Base-by-base conservation (phyloP, 2,329 filamentous ascomycete species). In the Botrytis cinerea region DNA sequence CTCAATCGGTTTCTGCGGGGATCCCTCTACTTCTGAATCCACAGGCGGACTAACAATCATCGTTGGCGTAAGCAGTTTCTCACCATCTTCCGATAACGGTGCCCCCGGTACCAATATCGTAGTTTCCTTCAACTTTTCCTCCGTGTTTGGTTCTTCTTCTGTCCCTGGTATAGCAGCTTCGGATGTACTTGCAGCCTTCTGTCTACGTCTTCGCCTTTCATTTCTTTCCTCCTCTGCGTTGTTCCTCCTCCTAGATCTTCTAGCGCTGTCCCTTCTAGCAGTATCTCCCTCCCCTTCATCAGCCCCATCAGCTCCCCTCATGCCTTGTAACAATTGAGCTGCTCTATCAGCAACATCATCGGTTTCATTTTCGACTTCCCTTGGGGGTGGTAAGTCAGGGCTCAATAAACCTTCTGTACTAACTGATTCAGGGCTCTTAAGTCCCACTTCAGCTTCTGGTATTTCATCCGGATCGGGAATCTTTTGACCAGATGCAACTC, bases 401-500 rank as follows among this genome's bases (percentile, higher is more conserved):
- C 74, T 78, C 20, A 77, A 62, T 6, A 77, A 45, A 45, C 78
- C 80, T 32, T 84, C 83, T 8, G 79, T 79, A 59, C 80, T 81
- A 22, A 79, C 77, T 28, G 78, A 77, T 18, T 82, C 82, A 2
- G 91, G 88, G 74, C 87, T 90, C 66, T 89, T 81, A 16, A 76
- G 84, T 43, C 84, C 84, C 59, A 88, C 87, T 35, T 88, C 85
- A 61, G 85, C 83, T 73, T 90, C 89, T 70, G 89, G 86, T 22
- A 87, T 87, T 79, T 92, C 91, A 78, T 87, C 85, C 71, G 87
- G 77, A 68, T 97, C 94, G 2, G 93, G 93, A n/a, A 97, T 92
- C 80, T 95, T 89, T 79, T 97, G 94, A 14, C 95, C 95, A 28
- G 92, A 95, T 25, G 95, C 94, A 70, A 98, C 89, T 75, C 95